A percentile compares a stretch with the other conserved stretches of the same genome.
These are phyloP conservation scores for Phaeotremella skinneri DNA, from an alignment of 768 basidiomycete species.

Conservation along the genomic window DNA sequence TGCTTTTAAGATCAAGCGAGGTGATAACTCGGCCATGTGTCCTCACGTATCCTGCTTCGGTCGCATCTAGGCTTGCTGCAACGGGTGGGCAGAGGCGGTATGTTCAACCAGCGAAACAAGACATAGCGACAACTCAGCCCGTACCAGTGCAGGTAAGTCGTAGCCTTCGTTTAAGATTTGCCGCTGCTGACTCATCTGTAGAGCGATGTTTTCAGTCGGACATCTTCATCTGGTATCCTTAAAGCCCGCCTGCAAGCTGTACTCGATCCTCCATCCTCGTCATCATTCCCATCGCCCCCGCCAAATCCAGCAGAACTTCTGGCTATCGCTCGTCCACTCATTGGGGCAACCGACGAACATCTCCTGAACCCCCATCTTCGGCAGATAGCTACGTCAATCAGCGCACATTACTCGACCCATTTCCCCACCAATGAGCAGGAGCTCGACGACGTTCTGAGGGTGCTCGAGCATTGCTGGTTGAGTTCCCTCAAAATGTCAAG, in stretches of 20 bases:
- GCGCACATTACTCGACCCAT: not conserved
- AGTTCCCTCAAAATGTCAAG: not conserved
- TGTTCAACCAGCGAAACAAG: too few species aligned
- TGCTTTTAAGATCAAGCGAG: too few species aligned
- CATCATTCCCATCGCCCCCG: not conserved
- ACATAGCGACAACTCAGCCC: too few species aligned
- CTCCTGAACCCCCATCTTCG: constrained; percentile 9
- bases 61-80: too few species aligned
- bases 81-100: too few species aligned
- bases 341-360: not conserved
- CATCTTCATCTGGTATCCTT: not conserved
- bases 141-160: too few species aligned
- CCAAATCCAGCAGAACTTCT: constrained; percentile 1
- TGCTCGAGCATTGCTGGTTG: constrained; percentile 12
- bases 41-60: too few species aligned
- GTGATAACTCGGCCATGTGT: too few species aligned
- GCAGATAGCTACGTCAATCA: constrained; percentile 1
- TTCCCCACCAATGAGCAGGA: constrained; percentile 5
- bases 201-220: not conserved
- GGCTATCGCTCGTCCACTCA: not conserved
- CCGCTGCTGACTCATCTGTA: not conserved
- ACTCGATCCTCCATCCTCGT: constrained; percentile 10
- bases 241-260: constrained; percentile 8
- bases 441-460: not conserved
- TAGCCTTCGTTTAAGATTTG: too few species aligned